Conservation (phyloP, 225 moss, liverwort and hornwort species). For the Marchantia polymorpha region DNA sequence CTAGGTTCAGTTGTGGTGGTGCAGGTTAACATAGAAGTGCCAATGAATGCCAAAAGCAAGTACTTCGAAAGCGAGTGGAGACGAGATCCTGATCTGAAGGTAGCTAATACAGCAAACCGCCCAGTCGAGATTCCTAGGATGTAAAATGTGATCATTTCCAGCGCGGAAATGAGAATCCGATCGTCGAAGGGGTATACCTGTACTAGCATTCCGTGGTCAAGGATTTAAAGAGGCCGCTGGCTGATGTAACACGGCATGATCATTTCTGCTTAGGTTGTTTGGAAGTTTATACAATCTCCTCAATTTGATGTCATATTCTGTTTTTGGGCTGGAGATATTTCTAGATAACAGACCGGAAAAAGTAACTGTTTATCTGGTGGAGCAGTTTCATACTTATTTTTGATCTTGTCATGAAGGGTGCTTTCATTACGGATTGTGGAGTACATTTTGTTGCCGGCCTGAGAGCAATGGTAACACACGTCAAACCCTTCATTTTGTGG, state of each 20-base stretch:
- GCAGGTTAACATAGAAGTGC: constrained; percentile 76
- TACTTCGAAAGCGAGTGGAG: constrained; percentile 89
- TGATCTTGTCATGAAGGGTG: constrained; percentile 42
- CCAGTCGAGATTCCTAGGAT: background rate
- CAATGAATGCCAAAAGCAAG: constrained; percentile 73
- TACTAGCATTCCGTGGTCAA: background rate
- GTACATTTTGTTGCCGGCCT: constrained; percentile 92
- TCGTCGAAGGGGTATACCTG: background rate
- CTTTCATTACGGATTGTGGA: constrained; percentile 83
- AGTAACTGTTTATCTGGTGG: background rate
- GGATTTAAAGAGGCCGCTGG: background rate
- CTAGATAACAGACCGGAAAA: background rate
- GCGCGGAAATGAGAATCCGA: background rate
- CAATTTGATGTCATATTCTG: background rate
- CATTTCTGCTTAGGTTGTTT: background rate
- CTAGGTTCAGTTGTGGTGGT: constrained; percentile 72
- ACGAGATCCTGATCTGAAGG: constrained; percentile 63
- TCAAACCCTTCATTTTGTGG: background rate
- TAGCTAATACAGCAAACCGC: constrained; percentile 2
- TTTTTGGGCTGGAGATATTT: background rate
- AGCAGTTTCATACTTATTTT: background rate
- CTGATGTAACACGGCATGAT: background rate
- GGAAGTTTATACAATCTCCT: background rate
- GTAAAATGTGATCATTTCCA: background rate
- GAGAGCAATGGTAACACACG: constrained; percentile 59